Evolutionary conservation across 371 early-diverging fungal species (phyloP).

Genomic region (Zopfochytrium polystomum): DNA sequence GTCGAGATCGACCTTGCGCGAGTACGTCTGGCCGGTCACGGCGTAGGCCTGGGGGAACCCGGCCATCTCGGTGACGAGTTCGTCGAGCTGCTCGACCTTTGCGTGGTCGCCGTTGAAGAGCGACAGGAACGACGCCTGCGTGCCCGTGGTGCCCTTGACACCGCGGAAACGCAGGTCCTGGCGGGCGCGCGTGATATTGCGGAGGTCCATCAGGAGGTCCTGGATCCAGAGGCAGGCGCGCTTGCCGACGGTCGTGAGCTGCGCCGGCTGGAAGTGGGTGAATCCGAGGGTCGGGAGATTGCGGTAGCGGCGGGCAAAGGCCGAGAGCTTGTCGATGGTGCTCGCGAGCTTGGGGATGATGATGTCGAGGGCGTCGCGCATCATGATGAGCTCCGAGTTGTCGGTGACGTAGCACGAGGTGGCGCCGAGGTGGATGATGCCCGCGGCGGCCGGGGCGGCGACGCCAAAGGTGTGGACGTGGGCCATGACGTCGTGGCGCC

Average conservation of each 20-base stretch:
- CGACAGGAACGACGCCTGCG: constrained; percentile 95
- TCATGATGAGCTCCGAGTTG: constrained; percentile 92
- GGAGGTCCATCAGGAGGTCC: constrained; percentile 93
- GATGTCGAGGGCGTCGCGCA: constrained; percentile 84
- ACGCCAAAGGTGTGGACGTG: constrained; percentile 85
- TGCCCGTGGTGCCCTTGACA: constrained; percentile 98
- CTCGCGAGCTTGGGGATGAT: constrained; percentile 82
- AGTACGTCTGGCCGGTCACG: constrained; percentile 97
- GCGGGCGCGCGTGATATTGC: constrained; percentile 87
- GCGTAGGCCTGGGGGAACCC: constrained; percentile 82
- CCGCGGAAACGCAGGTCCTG: constrained; percentile 90
- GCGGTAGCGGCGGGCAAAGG: constrained; percentile 77
- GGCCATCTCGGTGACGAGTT: constrained; percentile 81
- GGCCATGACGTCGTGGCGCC: constrained; percentile 97
- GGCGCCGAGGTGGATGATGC: constrained; percentile 95
- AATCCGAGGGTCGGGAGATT: constrained; percentile 93
- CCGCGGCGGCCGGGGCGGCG: constrained; percentile 86
- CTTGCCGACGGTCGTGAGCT: constrained; percentile 97
- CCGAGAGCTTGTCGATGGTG: constrained; percentile 72
- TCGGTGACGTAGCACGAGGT: constrained; percentile 98
- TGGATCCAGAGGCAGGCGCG: constrained; percentile 93
- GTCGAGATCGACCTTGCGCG: constrained; percentile 96
- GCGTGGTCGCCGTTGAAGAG: constrained; percentile 92
- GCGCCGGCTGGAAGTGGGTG: constrained; percentile 98
- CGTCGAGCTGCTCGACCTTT: constrained; percentile 87